These are phyloP conservation scores for Pythium folliculosum DNA, from an alignment of 352 stramenopile species.

Conservation along the genomic window DNA sequence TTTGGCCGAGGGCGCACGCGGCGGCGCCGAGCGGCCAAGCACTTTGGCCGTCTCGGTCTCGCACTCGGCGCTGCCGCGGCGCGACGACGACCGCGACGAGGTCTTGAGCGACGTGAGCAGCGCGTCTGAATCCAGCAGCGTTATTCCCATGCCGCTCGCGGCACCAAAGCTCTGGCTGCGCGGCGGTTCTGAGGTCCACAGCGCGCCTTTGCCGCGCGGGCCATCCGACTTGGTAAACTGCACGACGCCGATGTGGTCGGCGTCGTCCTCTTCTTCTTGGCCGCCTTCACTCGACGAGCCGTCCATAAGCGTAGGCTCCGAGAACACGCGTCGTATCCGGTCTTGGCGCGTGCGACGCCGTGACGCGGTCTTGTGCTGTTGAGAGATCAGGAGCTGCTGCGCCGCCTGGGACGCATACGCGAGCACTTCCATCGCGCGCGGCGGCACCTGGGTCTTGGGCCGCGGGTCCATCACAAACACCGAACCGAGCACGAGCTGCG, in stretches of 20 bases:
- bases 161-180: background rate
- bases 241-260: constrained; percentile 40
- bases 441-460: constrained; percentile 49
- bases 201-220: background rate
- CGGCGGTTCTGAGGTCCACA: constrained; percentile 19
- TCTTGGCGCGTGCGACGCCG: constrained; percentile 1
- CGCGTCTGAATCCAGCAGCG: constrained; percentile 30
- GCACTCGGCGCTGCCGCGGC: background rate
- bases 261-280: background rate
- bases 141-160: constrained; percentile 17
- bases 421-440: constrained; percentile 63
- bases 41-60: constrained; percentile 19
- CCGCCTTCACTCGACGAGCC: too few relatives aligned
- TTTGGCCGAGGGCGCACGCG: constrained; percentile 21
- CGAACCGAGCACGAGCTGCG: constrained; percentile 63
- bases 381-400: constrained; percentile 37
- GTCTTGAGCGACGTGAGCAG: constrained; percentile 4
- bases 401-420: constrained; percentile 58
- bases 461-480: constrained; percentile 84
- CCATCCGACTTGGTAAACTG: constrained; percentile 5
- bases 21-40: constrained; percentile 13
- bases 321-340: constrained; percentile 31
- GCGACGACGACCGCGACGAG: background rate
- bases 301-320: constrained; percentile 39
- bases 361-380: background rate